phyloP scores from a whole-genome alignment of 371 early-diverging fungal genomes.

The Choanephora cucurbitarum region DNA sequence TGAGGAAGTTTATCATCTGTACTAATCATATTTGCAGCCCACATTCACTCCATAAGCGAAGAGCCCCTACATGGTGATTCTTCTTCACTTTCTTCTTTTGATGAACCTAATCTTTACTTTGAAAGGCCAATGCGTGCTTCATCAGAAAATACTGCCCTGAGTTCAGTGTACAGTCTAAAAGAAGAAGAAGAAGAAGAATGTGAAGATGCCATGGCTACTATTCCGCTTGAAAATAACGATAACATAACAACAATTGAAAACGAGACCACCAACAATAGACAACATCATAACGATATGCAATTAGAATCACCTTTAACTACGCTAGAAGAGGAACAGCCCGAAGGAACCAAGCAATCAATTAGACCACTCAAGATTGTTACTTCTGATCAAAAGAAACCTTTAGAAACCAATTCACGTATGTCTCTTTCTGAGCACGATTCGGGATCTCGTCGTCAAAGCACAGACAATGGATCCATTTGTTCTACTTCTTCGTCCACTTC shows the following conservation, averaged over 20 bases:
- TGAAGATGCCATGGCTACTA: too few species aligned
- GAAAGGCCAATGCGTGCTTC: slow-evolving; percentile 20
- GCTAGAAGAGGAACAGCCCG: background rate
- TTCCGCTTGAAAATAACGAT: slow-evolving; percentile 17
- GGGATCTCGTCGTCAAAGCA: slow-evolving; percentile 13
- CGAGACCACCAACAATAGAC: too few species aligned
- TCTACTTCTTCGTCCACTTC: slow-evolving; percentile 7
- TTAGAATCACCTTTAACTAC: background rate
- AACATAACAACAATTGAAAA: slow-evolving; percentile 10
- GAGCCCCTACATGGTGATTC: slow-evolving; percentile 1
- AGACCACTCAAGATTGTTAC: background rate
- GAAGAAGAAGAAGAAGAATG: slow-evolving; percentile 2
- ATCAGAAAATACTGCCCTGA: slow-evolving; percentile 20
- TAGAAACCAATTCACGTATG: background rate
- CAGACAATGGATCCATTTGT: slow-evolving; percentile 20
- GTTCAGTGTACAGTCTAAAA: slow-evolving; percentile 2
- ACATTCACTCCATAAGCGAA: too few species aligned
- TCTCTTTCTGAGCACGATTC: background rate
- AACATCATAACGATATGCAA: background rate
- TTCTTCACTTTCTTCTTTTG: background rate
- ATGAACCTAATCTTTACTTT: slow-evolving; percentile 16
- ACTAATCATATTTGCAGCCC: too few species aligned
- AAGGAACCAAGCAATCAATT: background rate
- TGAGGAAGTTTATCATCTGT: too few species aligned
- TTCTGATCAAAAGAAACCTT: slow-evolving; percentile 5